Base-by-base conservation (phyloP, 768 basidiomycete species). In the Erythrobasidium yunnanense region DNA sequence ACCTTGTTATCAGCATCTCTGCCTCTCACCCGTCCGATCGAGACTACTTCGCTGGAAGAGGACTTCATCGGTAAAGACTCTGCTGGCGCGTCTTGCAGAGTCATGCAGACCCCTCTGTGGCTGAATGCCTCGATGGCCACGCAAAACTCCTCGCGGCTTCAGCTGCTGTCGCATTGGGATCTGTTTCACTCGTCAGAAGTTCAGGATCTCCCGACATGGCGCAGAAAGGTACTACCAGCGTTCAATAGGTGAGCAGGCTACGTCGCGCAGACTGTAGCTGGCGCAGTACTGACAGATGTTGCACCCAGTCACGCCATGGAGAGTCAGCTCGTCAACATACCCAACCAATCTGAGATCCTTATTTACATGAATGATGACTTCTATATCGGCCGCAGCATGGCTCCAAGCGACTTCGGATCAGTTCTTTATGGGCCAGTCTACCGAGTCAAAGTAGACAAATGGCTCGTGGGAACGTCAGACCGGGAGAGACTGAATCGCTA, bases 301-400 rank as follows among this genome's bases (percentile, higher is more conserved):
- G n/a, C n/a, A n/a, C 15, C 15, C 29, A 52, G 50, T 23, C 54
- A 35, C 17, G 8, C 54, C 27, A 55, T 55, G 8, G 54, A 55
- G 34, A 30, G 27, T 17, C 54, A 55, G 27, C 34, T 55, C 34
- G 15, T 8, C 23, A 29, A 55, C 29, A 8, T 55, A 8, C 54
- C 54, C n/a, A 11, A 29, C 11, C 34, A 8, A 23, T 22, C 54
- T 7, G 54, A 55, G 27, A 55, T 32, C 7, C 25, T 55, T 15
- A 7, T 55, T 6, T 55, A 55, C 23, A 8, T 55, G 17, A 55
- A 55, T 25, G 29, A 55, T 32, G 54, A 55, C 27, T 22, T 55
- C 34, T 55, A 55, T 32, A 55, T 55, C 34, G 50, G 50, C 18
- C 50, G 25, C 11, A 8, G 11, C 27, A 13, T 55, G 7, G 54